Evolutionary conservation across 1,139 yeast species (phyloP).

Genomic region (Kodamaea fungicola): DNA sequence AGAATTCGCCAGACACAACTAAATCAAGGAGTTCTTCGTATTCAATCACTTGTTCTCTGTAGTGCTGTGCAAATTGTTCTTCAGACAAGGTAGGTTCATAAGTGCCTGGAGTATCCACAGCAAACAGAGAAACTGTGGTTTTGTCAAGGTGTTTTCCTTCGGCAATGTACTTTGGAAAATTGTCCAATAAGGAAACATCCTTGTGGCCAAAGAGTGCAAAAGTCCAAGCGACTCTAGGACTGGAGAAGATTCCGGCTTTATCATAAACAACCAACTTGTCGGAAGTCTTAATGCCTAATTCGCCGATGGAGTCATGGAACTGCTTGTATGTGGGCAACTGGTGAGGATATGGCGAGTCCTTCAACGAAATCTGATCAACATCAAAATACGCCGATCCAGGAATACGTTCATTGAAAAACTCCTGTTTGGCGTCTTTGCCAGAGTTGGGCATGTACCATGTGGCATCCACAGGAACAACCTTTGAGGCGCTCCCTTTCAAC

Average conservation of each 20-base stretch:
- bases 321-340: constrained; percentile 69
- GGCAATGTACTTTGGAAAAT: constrained; percentile 51
- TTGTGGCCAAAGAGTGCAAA: constrained; percentile 73
- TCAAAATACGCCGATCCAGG: constrained; percentile 75
- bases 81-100: constrained; percentile 20
- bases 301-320: constrained; percentile 52
- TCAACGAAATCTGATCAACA: constrained; percentile 65
- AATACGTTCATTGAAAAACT: constrained; percentile 57
- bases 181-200: constrained; percentile 64
- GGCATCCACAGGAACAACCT: constrained; percentile 74
- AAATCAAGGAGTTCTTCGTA: constrained; percentile 62
- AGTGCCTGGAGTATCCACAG: constrained; percentile 7
- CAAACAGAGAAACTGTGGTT: constrained; percentile 5
- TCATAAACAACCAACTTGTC: constrained; percentile 84
- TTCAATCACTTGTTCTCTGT: constrained; percentile 51
- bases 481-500: constrained; percentile 6
- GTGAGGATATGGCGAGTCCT: constrained; percentile 69
- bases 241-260: constrained; percentile 75
- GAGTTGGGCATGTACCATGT: constrained; percentile 90
- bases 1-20: constrained; percentile 47
- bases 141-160: constrained; percentile 24
- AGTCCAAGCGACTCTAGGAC: constrained; percentile 93
- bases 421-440: constrained; percentile 55
- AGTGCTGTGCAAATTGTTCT: constrained; percentile 23
- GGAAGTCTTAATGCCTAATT: constrained; percentile 41